These are phyloP conservation scores for Magnusiomyces tetraspermus DNA, from an alignment of 1,139 yeast genomes.

Conservation along the genomic window DNA sequence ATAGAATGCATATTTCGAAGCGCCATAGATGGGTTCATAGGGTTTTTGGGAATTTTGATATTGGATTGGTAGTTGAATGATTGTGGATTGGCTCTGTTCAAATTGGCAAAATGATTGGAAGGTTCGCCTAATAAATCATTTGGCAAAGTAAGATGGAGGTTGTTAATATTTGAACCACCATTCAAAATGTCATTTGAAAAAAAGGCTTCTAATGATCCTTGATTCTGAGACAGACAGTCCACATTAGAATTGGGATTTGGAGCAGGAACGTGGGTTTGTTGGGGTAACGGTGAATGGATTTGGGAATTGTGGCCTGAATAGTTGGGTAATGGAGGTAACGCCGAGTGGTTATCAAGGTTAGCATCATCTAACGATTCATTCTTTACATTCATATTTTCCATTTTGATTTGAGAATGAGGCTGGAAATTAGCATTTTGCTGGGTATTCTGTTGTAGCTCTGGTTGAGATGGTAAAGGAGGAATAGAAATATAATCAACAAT, in stretches of 20 bases:
- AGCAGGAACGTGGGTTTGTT: not conserved
- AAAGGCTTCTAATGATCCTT: not conserved
- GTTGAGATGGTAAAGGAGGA: slow-evolving; percentile 4
- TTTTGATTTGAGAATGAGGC: not conserved
- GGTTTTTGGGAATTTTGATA: not conserved
- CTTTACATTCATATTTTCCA: not conserved
- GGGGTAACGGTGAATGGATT: slow-evolving; percentile 1
- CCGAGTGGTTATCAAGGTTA: slow-evolving; percentile 2
- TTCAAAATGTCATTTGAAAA: not conserved
- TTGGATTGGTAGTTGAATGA: not conserved
- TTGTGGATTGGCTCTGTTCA: not conserved
- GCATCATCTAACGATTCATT: slow-evolving; percentile 7
- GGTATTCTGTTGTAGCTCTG: slow-evolving; percentile 7
- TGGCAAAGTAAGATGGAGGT: not conserved
- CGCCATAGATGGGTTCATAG: not conserved
- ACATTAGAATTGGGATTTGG: not conserved
- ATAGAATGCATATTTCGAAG: not conserved
- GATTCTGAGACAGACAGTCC: not conserved
- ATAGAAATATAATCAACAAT: slow-evolving; percentile 6
- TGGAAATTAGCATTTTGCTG: slow-evolving; percentile 3
- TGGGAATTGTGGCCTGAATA: not conserved
- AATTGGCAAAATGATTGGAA: not conserved
- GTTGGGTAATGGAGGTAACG: slow-evolving; percentile 8
- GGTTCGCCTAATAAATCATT: not conserved
- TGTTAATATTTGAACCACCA: not conserved